Base-by-base conservation (phyloP, 208 protist species). In the Lotmaria passim region DNA sequence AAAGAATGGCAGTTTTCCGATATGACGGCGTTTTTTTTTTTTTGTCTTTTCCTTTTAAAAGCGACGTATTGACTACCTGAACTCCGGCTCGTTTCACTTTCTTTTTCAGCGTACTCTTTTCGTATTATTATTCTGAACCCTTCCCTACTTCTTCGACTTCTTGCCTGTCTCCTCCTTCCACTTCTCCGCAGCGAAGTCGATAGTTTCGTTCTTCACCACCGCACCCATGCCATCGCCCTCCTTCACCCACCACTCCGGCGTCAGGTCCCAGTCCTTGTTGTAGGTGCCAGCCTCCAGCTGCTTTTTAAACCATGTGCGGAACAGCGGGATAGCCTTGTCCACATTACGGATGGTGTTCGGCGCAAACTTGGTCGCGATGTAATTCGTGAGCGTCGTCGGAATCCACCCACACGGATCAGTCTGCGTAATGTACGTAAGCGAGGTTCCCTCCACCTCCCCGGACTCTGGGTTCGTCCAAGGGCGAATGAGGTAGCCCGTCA, bases 331-430 rank as follows among this genome's bases (percentile, higher is more conserved):
- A 2, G 90, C 87, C 33, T 83, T 47, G n/a, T 57, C 39, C 17
- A 94, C 46, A 21, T 46, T 82, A 39, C 66, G 81, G 39, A 95
- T 74, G 0, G 83, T 93, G 52, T 89, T 93, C 1, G 93, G 93
- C 0, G 85, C 91, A 43, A 82, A 82, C 74, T 95, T 96, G 12
- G 78, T 89, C 21, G 85, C 69, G 30, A 97, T 62, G 57, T 78
- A 90, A 68, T 97, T 97, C 33, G 83, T 94, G 14, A 96, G 7
- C 12, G 72, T 65, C 6, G 81, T 63, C 10, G 93, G 93, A 36
- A 97, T 95, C 87, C 83, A 94, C 8, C 93, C 93, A 30, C 68
- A 56, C 17, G 85, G 90, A 36, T 97, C 91, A n/a, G 79, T 83
- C 51, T 92, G 87, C 2, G 91, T 91, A 15, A 97, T 83, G 74